Evolutionary conservation across 2,329 filamentous ascomycete genomes (phyloP), one percentile per base, ranked within the genome.

Genomic region (Byssothecium circinans): DNA sequence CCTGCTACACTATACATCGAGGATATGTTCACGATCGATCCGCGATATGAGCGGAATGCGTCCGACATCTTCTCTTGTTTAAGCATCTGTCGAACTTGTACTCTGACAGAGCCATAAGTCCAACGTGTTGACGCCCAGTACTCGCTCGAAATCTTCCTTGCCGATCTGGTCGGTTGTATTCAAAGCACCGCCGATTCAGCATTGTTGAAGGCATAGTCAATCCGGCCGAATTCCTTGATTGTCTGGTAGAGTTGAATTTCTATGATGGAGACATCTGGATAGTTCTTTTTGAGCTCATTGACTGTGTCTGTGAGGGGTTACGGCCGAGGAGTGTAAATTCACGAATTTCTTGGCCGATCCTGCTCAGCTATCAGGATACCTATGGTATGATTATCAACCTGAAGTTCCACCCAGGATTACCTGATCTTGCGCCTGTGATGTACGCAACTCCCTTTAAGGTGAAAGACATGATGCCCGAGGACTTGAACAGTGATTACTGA

Each of bases 31-130:
- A 83, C 73, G 55, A 83, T 83, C 23, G 69, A 67, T 3, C 80
- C 80, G 17, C 80, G 68, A 32, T 74, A 77, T 3, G 58, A 57
- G 19, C 65, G 57, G 23, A 58, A 56, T 4, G 63, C 64, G 29
- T 62, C 44, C 14, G 52, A 50, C 1, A 47, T 49, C 44, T 60
- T 63, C 20, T 80, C 74, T 57, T 83, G 80, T 35, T 71, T 69
- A 14, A 80, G 52, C 79, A 83, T 82, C 36, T 75, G 67, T 2
- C 60, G 59, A 14, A 83, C 65, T 61, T 84, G 71, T 33, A 79
- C 80, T 41, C 56, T 83, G 78, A 52, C 81, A 83, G 19, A 81
- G 68, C 75, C 79, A 83, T 0, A 84, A 76, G 3, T 81, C 82
- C 35, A 76, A 76, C 18, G 82, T 70, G 51, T 85, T 80, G 37